phyloP scores from a whole-genome alignment of 2,329 filamentous ascomycete genomes.

The Pestalotiopsis sp. region DNA sequence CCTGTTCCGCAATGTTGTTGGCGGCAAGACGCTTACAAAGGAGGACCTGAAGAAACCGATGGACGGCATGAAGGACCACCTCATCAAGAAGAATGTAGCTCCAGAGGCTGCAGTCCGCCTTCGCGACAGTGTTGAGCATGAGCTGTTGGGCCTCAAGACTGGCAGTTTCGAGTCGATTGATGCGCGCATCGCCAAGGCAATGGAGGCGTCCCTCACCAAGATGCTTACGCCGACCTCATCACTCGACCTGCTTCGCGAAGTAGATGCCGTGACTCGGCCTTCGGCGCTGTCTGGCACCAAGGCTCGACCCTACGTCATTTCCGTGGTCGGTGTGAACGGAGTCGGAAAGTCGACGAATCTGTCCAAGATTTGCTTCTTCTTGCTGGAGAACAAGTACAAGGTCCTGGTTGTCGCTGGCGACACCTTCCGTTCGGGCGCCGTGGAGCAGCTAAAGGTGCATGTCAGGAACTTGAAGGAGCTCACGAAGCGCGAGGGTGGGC shows the following conservation, averaged over 20 bases:
- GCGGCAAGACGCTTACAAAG: slow-evolving; percentile 89
- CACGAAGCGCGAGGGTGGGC: slow-evolving; percentile 78
- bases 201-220: slow-evolving; percentile 90
- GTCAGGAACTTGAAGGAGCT: slow-evolving; percentile 92
- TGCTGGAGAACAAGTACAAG: slow-evolving; percentile 95
- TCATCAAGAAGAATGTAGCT: slow-evolving; percentile 94
- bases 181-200: slow-evolving; percentile 79
- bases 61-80: slow-evolving; percentile 93
- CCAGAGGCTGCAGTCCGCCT: slow-evolving; percentile 90
- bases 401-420: slow-evolving; percentile 94
- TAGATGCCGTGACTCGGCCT: slow-evolving; percentile 75
- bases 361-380: slow-evolving; percentile 97
- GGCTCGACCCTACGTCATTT: slow-evolving; percentile 90
- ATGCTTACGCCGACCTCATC: slow-evolving; percentile 96
- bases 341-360: slow-evolving; percentile 98
- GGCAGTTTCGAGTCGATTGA: slow-evolving; percentile 90
- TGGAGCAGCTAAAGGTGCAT: slow-evolving; percentile 95
- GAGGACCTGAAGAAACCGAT: slow-evolving; percentile 89
- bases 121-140: slow-evolving; percentile 88
- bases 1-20: slow-evolving; percentile 92
- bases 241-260: slow-evolving; percentile 91
- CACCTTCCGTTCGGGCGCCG: slow-evolving; percentile 95
- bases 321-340: slow-evolving; percentile 96
- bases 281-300: slow-evolving; percentile 64
- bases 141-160: slow-evolving; percentile 89